Evolutionary conservation across 306 rosid genomes (phyloP), one percentile per base, ranked within the genome.

Genomic region (Casuarina equisetifolia): DNA sequence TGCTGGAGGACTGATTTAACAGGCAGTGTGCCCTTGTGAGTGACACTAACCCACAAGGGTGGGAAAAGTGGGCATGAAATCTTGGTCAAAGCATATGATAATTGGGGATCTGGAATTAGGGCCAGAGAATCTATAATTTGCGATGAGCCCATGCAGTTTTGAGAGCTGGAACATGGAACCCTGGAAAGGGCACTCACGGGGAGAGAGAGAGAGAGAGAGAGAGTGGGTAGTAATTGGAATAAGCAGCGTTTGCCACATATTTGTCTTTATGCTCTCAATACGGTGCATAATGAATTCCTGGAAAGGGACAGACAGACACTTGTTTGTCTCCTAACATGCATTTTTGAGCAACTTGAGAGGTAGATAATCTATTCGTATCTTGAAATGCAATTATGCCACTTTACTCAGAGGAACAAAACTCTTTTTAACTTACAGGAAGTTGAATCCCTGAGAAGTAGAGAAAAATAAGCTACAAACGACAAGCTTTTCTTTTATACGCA

Each of bases 51-150:
- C 39, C 39, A 3, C 16, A 4, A 2, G 64, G 64, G 62, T 55
- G 8, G 36, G 36, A 55, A 55, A 39, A 11, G 48, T 64, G 32
- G 25, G 71, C 71, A 17, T 17, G 71, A 66, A 40, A 40, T 40
- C 16, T 6, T 40, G 10, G 70, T 40, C 46, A 40, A 66, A 66
- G 70, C 45, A 66, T 66, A 66, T 40, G 17, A 66, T 66, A 53
- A 69, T 5, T 45, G 64, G 78, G 78, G 74, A 7, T 16, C 2
- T 54, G 19, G 79, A 69, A 69, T 72, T 35, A 79, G 63, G 83
- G 78, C 74, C 85, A 39, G 51, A 82, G 88, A 85, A 81, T 88
- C 74, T 54, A 57, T 72, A 52, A 72, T 54, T 79, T 64, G 49
- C 15, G 42, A 69, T 49, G 62, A 74, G 84, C 58, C 67, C 74